Evolutionary conservation across 306 rosid genomes (phyloP).

Genomic region (Pachyrhizus erosus): DNA sequence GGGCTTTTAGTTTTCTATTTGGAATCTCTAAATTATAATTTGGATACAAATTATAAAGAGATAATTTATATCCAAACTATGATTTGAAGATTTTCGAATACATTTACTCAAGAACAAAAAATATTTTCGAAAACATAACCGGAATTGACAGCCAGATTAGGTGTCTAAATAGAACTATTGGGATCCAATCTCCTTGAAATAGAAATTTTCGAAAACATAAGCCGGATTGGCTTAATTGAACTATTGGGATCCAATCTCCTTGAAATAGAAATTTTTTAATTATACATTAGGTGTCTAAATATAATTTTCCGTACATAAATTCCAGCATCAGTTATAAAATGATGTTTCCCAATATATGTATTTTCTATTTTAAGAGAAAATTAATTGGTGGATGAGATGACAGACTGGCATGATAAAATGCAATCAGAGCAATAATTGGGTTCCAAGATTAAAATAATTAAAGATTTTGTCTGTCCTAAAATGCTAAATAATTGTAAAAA

Average conservation of each 20-base stretch:
- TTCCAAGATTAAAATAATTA: constrained; percentile 3
- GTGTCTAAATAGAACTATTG: not conserved
- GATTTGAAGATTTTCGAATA: not conserved
- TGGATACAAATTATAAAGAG: not conserved
- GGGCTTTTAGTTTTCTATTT: not conserved
- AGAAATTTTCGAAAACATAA: no score
- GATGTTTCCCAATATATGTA: not conserved
- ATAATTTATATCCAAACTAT: not conserved
- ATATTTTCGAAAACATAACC: no score
- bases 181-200: not conserved
- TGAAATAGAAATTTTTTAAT: not conserved
- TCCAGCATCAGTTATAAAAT: not conserved
- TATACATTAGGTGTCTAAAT: no score
- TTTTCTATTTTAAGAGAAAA: not conserved
- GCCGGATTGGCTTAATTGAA: not conserved
- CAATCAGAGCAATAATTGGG: not conserved
- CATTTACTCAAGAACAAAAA: no score
- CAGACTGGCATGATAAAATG: not conserved
- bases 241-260: not conserved
- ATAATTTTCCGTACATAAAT: no score
- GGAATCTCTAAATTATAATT: not conserved
- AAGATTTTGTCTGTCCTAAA: not conserved
- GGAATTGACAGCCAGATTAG: no score
- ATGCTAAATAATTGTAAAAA: not conserved
- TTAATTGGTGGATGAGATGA: not conserved